Percentiles rank a stretch among this genome's conserved stretches.
These are phyloP conservation scores for Suillus paluster DNA, from an alignment of 768 basidiomycete species.

Conservation along the genomic window DNA sequence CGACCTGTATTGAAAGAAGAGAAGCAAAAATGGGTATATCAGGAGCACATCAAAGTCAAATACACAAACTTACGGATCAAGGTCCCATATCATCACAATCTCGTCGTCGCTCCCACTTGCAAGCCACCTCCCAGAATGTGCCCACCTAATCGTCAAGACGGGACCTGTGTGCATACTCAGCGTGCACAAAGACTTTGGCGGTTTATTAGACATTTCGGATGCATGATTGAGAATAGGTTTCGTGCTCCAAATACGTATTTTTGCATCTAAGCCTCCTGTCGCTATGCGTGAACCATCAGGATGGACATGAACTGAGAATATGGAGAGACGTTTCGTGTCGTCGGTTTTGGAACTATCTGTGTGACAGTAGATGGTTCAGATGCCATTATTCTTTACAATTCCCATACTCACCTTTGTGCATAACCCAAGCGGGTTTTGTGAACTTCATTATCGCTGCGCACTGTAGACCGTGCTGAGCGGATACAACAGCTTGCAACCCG, in stretches of 20 bases:
- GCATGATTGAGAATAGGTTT: constrained; percentile 86
- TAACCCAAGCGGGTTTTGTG: constrained; percentile 89
- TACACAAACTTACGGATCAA: constrained; percentile 76
- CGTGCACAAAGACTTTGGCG: constrained; percentile 89
- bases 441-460: constrained; percentile 67
- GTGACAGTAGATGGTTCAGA: background rate
- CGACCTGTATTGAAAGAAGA: constrained; percentile 48
- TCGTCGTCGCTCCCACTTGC: constrained; percentile 97
- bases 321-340: constrained; percentile 69
- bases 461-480: background rate
- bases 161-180: constrained; percentile 94
- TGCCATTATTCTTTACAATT: background rate
- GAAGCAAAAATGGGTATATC: constrained; percentile 10
- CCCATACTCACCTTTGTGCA: constrained; percentile 63
- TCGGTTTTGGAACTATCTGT: constrained; percentile 59
- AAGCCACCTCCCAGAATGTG: constrained; percentile 89
- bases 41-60: constrained; percentile 6
- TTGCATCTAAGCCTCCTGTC: constrained; percentile 96
- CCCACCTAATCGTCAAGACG: constrained; percentile 91
- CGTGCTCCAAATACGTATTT: constrained; percentile 97
- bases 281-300: constrained; percentile 96
- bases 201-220: constrained; percentile 66
- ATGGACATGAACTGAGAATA: constrained; percentile 93
- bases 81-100: constrained; percentile 96
- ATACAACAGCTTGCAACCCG: too few species aligned